Percentiles rank a stretch among this genome's conserved stretches.
phyloP scores from a whole-genome alignment of 2,329 filamentous ascomycete genomes.

The Alternaria metachromatica region DNA sequence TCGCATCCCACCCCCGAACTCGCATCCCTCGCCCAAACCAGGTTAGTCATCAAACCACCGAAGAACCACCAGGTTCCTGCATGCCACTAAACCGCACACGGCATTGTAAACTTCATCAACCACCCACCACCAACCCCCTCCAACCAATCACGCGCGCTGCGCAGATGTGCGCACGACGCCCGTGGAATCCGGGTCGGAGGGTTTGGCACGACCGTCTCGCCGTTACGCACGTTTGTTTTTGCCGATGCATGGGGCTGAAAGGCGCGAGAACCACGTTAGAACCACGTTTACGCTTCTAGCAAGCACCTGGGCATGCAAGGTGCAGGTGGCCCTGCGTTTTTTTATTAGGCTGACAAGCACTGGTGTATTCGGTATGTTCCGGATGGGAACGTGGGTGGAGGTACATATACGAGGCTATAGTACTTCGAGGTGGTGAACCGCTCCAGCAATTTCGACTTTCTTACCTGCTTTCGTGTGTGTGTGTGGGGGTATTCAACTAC shows the following conservation, averaged over 20 bases:
- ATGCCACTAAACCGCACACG: conserved; percentile 14
- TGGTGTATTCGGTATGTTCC: conserved; percentile 11
- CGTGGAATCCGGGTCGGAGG: conserved; percentile 3
- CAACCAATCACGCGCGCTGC: conserved; percentile 1
- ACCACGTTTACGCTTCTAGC: background rate
- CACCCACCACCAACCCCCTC: background rate
- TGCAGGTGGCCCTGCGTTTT: conserved; percentile 1
- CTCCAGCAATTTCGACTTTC: background rate
- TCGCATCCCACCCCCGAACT: background rate
- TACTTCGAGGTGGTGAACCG: background rate
- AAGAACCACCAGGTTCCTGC: conserved; percentile 13
- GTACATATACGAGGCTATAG: conserved; percentile 10
- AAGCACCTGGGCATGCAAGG: background rate
- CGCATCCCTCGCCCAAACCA: background rate
- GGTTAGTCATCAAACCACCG: conserved; percentile 2
- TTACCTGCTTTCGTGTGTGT: background rate
- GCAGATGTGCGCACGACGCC: background rate
- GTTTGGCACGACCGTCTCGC: conserved; percentile 2
- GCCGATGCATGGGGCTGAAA: conserved; percentile 10
- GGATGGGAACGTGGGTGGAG: background rate
- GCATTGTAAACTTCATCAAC: conserved; percentile 21
- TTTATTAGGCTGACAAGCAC: background rate
- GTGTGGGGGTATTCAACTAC: background rate
- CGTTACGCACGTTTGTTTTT: background rate
- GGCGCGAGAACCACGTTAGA: background rate